Evolutionary conservation across 768 basidiomycete genomes (phyloP).

Genomic region (Boletus coccyginus): DNA sequence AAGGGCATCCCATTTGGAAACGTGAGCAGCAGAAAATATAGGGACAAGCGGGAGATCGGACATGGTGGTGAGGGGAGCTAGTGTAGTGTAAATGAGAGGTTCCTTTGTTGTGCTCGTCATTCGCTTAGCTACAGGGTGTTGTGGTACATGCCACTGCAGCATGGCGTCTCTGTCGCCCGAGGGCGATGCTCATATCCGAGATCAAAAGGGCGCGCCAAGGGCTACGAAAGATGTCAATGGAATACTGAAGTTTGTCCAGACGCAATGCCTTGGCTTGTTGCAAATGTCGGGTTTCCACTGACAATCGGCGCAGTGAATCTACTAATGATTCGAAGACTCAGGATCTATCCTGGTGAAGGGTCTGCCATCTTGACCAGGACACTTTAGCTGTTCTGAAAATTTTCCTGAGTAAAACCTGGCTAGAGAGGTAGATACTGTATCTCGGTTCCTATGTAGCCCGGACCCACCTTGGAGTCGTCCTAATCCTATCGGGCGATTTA

Average conservation of each 20-base stretch:
- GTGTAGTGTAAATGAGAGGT: not conserved
- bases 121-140: not conserved
- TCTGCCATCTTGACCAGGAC: too few relatives aligned
- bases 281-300: too few relatives aligned
- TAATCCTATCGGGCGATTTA: too few relatives aligned
- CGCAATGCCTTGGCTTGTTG: not conserved
- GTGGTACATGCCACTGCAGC: conserved; percentile 10
- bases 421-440: too few relatives aligned
- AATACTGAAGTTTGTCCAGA: too few relatives aligned
- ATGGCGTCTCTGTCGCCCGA: conserved; percentile 3
- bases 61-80: conserved; percentile 4
- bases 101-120: not conserved
- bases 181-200: not conserved
- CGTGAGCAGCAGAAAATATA: conserved; percentile 33
- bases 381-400: too few relatives aligned
- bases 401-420: too few relatives aligned
- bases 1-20: conserved; percentile 24
- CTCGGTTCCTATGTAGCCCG: too few relatives aligned
- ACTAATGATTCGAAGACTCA: too few relatives aligned
- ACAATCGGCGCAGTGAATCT: too few relatives aligned
- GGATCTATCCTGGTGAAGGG: too few relatives aligned
- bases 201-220: not conserved
- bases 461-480: too few relatives aligned
- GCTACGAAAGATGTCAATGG: not conserved
- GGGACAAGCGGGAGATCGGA: conserved; percentile 19